Base-by-base conservation (phyloP, 2,329 filamentous ascomycete species). In the Scedosporium minutisporum region DNA sequence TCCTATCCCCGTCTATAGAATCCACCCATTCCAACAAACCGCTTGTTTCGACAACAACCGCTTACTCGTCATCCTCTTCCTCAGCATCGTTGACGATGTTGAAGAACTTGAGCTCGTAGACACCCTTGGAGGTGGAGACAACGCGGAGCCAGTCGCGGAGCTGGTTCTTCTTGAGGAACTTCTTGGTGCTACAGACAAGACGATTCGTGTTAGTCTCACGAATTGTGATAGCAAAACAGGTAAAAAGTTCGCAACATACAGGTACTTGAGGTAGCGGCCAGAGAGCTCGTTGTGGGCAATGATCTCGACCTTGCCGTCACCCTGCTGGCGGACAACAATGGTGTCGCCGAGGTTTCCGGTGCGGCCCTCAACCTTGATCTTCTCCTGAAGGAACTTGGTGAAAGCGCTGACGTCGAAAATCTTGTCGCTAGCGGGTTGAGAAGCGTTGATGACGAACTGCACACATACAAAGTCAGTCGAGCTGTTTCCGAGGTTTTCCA, bases 91-190 rank as follows among this genome's bases (percentile, higher is more conserved):
- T 95, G 75, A 97, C 93, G 76, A 99, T 93, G 86, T 99, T 99
- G 92, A 96, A 99, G 93, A 99, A 99, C 85, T 96, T 93, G 81
- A 99, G 89, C 86, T 97, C 93, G 85, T 99, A 99, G 70, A 97
- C 93, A 77, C 95, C 93, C 84, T 93, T 93, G 79, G 90, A 92
- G 78, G 93, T 97, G 72, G 92, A 96, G 76, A 99, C 95, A 73
- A 99, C 93, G 75, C 95, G 93, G 76, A 99, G 90, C 95, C 95
- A 99, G 86, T 99, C 95, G 83, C 95, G 91, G 78, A 99, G 91
- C 87, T 97, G 93, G 86, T 97, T 91, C 91, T 99, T 99, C 92
- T 99, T 99, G 81, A 99, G 89, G 89, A 96, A 99, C 87, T 99
- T 99, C 91, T 99, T 99, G 80, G 95, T 99, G 78, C 91, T 96